Conservation (phyloP, 352 stramenopile genomes). For the Blastocystis sp. region DNA sequence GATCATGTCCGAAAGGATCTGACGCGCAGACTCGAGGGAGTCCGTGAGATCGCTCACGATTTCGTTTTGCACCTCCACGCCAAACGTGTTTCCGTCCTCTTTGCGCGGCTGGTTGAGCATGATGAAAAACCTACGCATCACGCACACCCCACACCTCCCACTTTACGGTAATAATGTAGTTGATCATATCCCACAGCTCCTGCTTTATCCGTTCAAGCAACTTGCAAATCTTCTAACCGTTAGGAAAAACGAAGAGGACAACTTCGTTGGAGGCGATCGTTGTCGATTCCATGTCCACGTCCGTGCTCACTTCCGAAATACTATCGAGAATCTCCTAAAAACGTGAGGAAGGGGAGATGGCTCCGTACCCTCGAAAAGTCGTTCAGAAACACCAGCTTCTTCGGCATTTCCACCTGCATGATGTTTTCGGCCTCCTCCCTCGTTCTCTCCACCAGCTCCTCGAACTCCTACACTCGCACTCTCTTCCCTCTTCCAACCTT, state of each 20-base stretch:
- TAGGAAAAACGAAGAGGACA: background rate
- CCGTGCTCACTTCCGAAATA: background rate
- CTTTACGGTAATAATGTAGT: conserved; percentile 63
- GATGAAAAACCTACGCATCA: conserved; percentile 50
- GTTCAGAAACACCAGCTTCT: conserved; percentile 46
- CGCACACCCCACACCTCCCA: background rate
- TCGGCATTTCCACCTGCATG: conserved; percentile 54
- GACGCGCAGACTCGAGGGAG: conserved; percentile 19
- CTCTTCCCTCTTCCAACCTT: background rate
- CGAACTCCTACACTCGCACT: conserved; percentile 24
- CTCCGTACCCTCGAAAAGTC: background rate
- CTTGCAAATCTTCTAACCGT: conserved; percentile 19
- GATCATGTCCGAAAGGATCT: conserved; percentile 61
- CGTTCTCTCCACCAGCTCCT: conserved; percentile 58
- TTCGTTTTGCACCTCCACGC: conserved; percentile 66
- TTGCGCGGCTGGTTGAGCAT: conserved; percentile 52
- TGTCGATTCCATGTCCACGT: background rate
- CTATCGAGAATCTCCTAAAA: conserved; percentile 7
- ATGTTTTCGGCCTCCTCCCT: conserved; percentile 49
- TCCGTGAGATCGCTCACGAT: conserved; percentile 63
- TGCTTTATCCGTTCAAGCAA: conserved; percentile 42
- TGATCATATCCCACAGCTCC: conserved; percentile 61
- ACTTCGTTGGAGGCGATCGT: conserved; percentile 53
- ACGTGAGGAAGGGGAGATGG: background rate
- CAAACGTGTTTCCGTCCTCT: conserved; percentile 68